Base-by-base conservation (phyloP, 768 basidiomycete genomes). In the Suillus decipiens region DNA sequence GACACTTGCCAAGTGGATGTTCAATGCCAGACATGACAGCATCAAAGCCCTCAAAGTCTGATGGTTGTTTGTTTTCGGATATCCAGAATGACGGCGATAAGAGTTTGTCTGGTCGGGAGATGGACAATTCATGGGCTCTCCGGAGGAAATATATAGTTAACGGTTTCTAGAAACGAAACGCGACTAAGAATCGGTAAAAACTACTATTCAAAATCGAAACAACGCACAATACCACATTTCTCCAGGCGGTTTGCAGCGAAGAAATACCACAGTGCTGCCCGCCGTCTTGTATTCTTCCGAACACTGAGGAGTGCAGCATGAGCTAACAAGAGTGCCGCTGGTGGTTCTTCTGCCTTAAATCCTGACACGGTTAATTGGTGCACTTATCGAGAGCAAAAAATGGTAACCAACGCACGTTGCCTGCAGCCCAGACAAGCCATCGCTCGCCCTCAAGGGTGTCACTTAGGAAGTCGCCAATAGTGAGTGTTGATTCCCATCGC, bases 371-470 rank as follows among this genome's bases (percentile, higher is more conserved):
- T 75, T 65, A 79, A 31, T 57, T 57, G 56, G 70, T 62, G 63
- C 66, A 54, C 34, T 61, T 28, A 67, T 65, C 33, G 14, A 41
- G 59, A 34, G 24, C 28, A 28, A 5, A 9, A 36, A 47, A n/a
- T 34, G 37, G 67, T 37, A 39, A 66, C 31, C 45, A 60, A 82
- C 87, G 63, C 78, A 94, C 92, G 75, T 86, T 86, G 66, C 88
- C 89, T 31, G 93, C 91, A 47, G 93, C 92, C 86, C 86, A 91
- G 19, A 92, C 89, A 6, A 95, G 77, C 93, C 93, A 95, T 61
- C 90, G 80, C 66, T 95, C 93, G 2, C 92, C 93, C 69, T 90
- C 90, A 36, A 93, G 71, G 12, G 77, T 69, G 54, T 79, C 73
- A 54, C 80, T 77, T 15, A 86, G 67, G 70, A 95, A 90, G 61